A percentile compares a stretch with the other conserved stretches of the same genome.
These are phyloP conservation scores for Wickerhamomyces tratensis DNA, from an alignment of 805 yeast species.

Conservation along the genomic window DNA sequence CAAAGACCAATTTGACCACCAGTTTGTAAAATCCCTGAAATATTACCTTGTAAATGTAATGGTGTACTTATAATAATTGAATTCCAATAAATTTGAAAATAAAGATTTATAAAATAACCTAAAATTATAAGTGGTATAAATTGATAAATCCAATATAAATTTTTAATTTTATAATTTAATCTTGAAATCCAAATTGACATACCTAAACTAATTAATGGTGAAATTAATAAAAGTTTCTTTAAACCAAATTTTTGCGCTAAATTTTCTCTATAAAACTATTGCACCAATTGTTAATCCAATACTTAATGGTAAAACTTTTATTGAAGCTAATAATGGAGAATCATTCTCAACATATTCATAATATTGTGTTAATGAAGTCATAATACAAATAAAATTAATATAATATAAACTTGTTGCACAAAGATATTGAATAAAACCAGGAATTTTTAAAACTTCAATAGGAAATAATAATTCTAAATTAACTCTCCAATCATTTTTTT, in stretches of 20 bases:
- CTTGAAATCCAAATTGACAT: constrained; percentile 18
- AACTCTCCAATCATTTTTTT: constrained; percentile 6
- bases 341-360: constrained; percentile 17
- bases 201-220: constrained; percentile 8
- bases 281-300: constrained; percentile 22
- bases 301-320: constrained; percentile 25
- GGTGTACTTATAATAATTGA: constrained; percentile 25
- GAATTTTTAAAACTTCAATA: constrained; percentile 14
- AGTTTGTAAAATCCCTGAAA: constrained; percentile 27
- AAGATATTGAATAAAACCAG: constrained; percentile 16
- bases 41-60: constrained; percentile 27
- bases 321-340: constrained; percentile 24
- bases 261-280: constrained; percentile 14
- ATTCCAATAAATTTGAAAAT: constrained; percentile 24
- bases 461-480: constrained; percentile 20
- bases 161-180: constrained; percentile 4
- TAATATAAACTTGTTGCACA: constrained; percentile 12
- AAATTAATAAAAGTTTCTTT: constrained; percentile 7
- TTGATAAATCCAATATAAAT: constrained; percentile 22
- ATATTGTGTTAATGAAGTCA: constrained; percentile 17
- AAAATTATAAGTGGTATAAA: constrained; percentile 16
- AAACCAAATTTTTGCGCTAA: constrained; percentile 14
- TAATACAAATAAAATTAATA: constrained; percentile 12
- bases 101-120: constrained; percentile 21
- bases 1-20: constrained; percentile 24